Evolutionary conservation across 2,329 filamentous ascomycete genomes (phyloP), one percentile per base, ranked within the genome.

Genomic region (Microdochium paspali): DNA sequence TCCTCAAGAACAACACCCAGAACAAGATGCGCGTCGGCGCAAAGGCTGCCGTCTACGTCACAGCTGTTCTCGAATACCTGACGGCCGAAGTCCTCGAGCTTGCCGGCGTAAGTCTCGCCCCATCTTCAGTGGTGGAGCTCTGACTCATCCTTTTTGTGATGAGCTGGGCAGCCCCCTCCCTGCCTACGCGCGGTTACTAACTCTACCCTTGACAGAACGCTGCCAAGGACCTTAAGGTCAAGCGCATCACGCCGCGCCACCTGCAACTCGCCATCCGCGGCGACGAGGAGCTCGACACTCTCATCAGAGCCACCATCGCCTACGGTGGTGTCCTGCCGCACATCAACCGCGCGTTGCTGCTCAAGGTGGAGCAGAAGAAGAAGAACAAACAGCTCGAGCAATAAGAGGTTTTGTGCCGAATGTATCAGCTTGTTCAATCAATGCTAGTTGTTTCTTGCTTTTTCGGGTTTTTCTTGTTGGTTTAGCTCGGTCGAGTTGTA

Each of bases 11-110:
- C 70, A 96, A 96, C 74, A 97, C 93, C 45, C 93, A 97, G 68
- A 94, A 96, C 74, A 97, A 97, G 79, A 97, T 96, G 88, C 91
- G 93, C 71, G 94, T 98, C 57, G 93, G 93, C 61, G 93, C 91
- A 64, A 97, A 97, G 78, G 93, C 93, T 55, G 90, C 93, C 56
- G 93, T 98, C 61, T 98, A 98, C 67, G 89, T 97, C 53, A 97
- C 93, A 45, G 93, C 93, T 40, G 93, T 98, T 49, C 86, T 98
- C 55, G 93, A 98, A 74, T 98, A 98, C 68, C 77, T 98, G 58
- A 96, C 93, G 51, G 91, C 91, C 54, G 91, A 98, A 81, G 91
- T 98, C 44, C 85, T 98, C 61, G 93, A 98, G 71, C 79, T 98
- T 56, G 93, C 93, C 67, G 93, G 93, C 69, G 81, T 85, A 73